Evolutionary conservation across 495 filamentous ascomycete genomes (phyloP).

Genomic region (Annulohypoxylon nitens): DNA sequence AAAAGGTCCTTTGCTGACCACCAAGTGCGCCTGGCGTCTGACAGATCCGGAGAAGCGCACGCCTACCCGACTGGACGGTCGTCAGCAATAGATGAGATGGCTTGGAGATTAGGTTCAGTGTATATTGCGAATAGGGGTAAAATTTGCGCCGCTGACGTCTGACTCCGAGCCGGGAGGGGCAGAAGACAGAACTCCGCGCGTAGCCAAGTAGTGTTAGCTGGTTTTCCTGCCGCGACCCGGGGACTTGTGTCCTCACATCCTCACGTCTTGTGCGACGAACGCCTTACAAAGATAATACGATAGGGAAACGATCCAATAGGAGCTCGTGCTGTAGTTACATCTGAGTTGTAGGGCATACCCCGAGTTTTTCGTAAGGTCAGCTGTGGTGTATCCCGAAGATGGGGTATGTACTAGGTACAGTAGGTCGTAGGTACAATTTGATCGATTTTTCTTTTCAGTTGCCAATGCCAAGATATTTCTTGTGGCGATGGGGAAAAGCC

Average conservation of each 20-base stretch:
- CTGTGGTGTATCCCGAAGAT: neutral
- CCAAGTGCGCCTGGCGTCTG: conserved; percentile 16
- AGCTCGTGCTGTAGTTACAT: neutral
- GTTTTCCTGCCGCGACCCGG: conserved; percentile 18
- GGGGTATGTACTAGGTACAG: neutral
- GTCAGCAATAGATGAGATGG: conserved; percentile 36
- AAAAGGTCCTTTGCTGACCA: conserved; percentile 23
- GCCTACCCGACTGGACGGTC: conserved; percentile 41
- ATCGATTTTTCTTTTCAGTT: no score
- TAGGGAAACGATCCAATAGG: conserved; percentile 22
- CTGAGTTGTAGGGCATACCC: conserved; percentile 5
- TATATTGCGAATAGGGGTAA: conserved; percentile 19
- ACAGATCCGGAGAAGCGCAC: conserved; percentile 33
- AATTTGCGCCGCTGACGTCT: conserved; percentile 36
- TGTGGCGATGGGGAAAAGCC: neutral
- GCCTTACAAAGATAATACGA: conserved; percentile 16
- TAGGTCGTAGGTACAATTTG: neutral
- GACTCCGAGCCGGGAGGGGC: conserved; percentile 12
- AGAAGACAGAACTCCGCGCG: neutral
- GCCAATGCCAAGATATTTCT: neutral
- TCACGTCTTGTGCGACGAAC: conserved; percentile 21
- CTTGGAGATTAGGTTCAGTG: conserved; percentile 33
- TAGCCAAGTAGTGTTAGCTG: neutral
- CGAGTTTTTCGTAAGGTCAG: conserved; percentile 16
- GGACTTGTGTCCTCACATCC: neutral